Base-by-base conservation (phyloP, 2,329 filamentous ascomycete genomes). In the Aureobasidium sp. region DNA sequence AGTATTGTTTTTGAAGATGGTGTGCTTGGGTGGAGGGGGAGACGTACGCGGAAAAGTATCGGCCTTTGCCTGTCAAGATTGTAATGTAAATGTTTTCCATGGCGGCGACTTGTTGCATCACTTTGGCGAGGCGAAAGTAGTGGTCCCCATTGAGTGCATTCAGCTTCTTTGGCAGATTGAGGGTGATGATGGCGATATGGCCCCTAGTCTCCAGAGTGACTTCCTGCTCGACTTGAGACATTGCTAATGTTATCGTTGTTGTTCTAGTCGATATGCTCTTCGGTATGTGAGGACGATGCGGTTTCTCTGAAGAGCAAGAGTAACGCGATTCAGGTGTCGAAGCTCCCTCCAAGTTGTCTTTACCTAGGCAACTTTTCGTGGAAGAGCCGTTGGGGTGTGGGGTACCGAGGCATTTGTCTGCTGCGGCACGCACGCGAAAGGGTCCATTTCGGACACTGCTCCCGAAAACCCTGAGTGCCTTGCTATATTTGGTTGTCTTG, bases 51-150 rank as follows among this genome's bases (percentile, higher is more conserved):
- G 91, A 97, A 78, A 97, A 97, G 74, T 80, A 87, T 3, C 82
- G 81, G 14, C 93, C 93, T 63, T 85, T 92, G 70, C 86, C 94
- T 0, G 91, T 90, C 3, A 97, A 71, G 12, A 97, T 80, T 3
- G 93, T 97, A 68, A 96, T 86, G 71, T 83, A 89, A 64, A 97
- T 86, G 66, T 96, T 89, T 64, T 93, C 85, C 66, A 86, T 86
- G 9, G 79, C 81, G 17, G 91, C 92, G 53, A 97, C 81, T 72
- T 96, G 87, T 63, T 87, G 84, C 72, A 99, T 77, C 53, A 85
- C 81, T 68, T 84, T 81, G 1, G 88, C 85, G 45, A 97, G 82
- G 34, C 86, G 82, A 74, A 89, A 96, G 79, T 97, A 97, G 57
- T 87, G 82, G 64, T 83, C 78, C 69, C 83, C 80, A 64, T 78